Evolutionary conservation across 148 eudicot genomes (phyloP), one percentile per base, ranked within the genome.

Genomic region (Nyssa sinensis): DNA sequence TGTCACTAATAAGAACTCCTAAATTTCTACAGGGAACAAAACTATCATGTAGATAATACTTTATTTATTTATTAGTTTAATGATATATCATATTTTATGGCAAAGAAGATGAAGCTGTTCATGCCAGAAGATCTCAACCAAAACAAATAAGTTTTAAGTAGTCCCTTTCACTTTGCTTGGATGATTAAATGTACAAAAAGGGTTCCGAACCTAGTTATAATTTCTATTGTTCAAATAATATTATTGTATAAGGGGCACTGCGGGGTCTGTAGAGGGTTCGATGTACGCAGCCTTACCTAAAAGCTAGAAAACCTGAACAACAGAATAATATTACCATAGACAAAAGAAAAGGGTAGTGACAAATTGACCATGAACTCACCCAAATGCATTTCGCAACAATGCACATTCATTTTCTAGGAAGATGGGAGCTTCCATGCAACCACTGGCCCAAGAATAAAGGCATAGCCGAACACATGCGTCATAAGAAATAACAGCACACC

Each of bases 381-480:
- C 85, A 69, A 93, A 93, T 34, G 98, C 77, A 72, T 75, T 84
- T 74, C 98, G 81, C 77, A 93, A 78, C 65, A 86, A 31, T 62
- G 86, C 86, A 82, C 92, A 86, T 74, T 93, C 96, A 74, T 86
- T 93, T 77, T 91, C 92, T 73, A 93, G 83, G 75, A 93, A 93
- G 25, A 80, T 55, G 27, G 98, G 96, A 66, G 96, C 98, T 82
- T 91, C 94, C 85, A 77, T 81, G 80, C 92, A 89, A 65, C 96
- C 89, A 82, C 85, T 89, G 57, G 92, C 94, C 96, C 96, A 91
- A 21, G 91, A 87, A 77, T 91, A 83, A 27, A 93, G 94, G 75
- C 98, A 93, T 24, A 93, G 88, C 61, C 98, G 88, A 67, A 89
- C 89, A 76, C 96, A 93, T 71, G 98, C 98, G 73, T 93, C 98